These are phyloP conservation scores for Dissophora ornata DNA, from an alignment of 192 early-diverging fungal genomes.

Conservation along the genomic window DNA sequence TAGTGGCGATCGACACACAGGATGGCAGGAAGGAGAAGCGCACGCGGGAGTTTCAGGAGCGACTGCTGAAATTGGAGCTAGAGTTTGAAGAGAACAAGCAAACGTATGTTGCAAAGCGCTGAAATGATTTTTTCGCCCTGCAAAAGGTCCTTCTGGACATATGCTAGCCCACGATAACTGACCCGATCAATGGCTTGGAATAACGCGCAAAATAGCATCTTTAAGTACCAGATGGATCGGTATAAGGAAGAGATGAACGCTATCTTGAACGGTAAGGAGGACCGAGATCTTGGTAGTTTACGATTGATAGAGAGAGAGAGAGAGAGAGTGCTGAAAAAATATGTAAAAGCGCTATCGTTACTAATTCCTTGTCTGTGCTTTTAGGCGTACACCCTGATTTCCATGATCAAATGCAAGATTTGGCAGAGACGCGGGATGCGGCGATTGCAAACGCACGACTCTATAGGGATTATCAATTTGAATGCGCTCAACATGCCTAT, in stretches of 20 bases:
- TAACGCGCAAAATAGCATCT: too few species aligned
- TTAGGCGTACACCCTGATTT: constrained; percentile 78
- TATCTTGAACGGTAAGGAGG: constrained; percentile 41
- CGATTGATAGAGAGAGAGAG: not conserved
- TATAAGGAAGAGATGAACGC: constrained; percentile 58
- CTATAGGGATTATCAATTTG: constrained; percentile 77
- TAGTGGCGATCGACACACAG: constrained; percentile 29
- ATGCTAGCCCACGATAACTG: too few species aligned
- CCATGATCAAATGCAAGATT: constrained; percentile 67
- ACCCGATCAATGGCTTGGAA: too few species aligned
- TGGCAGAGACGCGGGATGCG: constrained; percentile 67
- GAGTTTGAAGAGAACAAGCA: constrained; percentile 74
- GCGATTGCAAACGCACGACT: constrained; percentile 66
- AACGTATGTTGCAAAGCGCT: constrained; percentile 52
- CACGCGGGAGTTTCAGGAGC: constrained; percentile 63
- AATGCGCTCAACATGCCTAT: constrained; percentile 74
- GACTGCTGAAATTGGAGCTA: constrained; percentile 65
- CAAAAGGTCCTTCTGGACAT: too few species aligned
- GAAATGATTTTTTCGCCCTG: not conserved
- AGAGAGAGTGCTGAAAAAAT: too few species aligned
- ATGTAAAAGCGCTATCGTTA: too few species aligned
- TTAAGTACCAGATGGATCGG: constrained; percentile 34
- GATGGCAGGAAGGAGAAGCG: constrained; percentile 68
- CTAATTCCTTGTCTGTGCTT: constrained; percentile 7
- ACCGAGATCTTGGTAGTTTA: not conserved